These are phyloP conservation scores for Kodamaea suecica DNA, from an alignment of 1,139 yeast species.

Conservation along the genomic window DNA sequence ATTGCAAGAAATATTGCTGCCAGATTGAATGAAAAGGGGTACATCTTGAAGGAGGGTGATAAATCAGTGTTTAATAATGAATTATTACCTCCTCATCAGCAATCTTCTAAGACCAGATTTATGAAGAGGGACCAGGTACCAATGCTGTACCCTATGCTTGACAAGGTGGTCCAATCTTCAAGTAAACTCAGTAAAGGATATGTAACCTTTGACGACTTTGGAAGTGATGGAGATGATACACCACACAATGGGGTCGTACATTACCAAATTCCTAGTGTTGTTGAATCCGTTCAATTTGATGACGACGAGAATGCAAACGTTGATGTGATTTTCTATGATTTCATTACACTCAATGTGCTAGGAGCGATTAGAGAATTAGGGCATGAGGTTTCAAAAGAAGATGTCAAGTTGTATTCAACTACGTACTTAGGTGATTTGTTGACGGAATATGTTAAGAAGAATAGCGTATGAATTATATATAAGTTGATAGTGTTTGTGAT, in stretches of 20 bases:
- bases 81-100: constrained; percentile 30
- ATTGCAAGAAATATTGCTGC: constrained; percentile 49
- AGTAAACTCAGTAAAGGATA: constrained; percentile 54
- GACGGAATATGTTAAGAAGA: constrained; percentile 24
- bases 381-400: constrained; percentile 14
- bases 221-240: constrained; percentile 86
- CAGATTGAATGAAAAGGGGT: constrained; percentile 48
- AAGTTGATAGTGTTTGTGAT: too few species aligned
- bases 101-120: constrained; percentile 2
- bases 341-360: constrained; percentile 60
- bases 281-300: constrained; percentile 44
- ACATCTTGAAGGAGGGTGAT: constrained; percentile 29
- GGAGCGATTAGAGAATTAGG: constrained; percentile 49
- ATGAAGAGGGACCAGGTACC: constrained; percentile 1
- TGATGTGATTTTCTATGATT: constrained; percentile 77
- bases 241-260: constrained; percentile 60
- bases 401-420: constrained; percentile 29
- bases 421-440: constrained; percentile 35
- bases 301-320: constrained; percentile 30
- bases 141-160: constrained; percentile 2
- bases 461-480: constrained; percentile 3
- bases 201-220: constrained; percentile 79
- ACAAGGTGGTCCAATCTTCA: not conserved
- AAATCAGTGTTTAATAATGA: constrained; percentile 11
- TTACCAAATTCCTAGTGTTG: constrained; percentile 72